Evolutionary conservation across 805 yeast species (phyloP).

Genomic region (Diddensiella caesifluorescens): DNA sequence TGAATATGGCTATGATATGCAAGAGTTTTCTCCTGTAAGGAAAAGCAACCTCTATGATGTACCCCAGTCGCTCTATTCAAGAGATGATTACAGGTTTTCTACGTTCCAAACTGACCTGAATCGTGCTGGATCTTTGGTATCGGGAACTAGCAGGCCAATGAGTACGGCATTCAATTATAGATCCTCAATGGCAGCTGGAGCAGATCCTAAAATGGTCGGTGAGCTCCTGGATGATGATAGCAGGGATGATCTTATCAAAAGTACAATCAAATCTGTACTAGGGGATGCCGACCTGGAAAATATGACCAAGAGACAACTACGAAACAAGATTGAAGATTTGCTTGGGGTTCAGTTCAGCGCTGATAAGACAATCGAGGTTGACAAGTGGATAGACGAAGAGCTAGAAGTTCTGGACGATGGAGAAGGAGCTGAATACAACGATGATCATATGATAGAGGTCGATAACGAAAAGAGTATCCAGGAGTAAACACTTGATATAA

Average conservation of each 20-base stretch:
- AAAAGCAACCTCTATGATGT: constrained; percentile 11
- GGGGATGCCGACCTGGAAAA: constrained; percentile 31
- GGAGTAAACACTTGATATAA: too few species aligned
- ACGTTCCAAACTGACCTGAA: constrained; percentile 15
- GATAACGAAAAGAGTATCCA: constrained; percentile 3
- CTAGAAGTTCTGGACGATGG: constrained; percentile 19
- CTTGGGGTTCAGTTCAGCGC: constrained; percentile 32
- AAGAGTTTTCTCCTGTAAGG: constrained; percentile 20
- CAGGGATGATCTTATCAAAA: constrained; percentile 26
- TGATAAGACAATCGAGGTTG: constrained; percentile 29
- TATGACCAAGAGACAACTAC: constrained; percentile 34
- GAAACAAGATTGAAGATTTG: constrained; percentile 34
- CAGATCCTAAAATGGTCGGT: constrained; percentile 12
- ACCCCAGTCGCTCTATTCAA: constrained; percentile 14
- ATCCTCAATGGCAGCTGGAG: constrained; percentile 14
- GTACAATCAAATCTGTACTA: constrained; percentile 31
- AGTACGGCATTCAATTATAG: constrained; percentile 3
- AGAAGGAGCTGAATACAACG: too few species aligned
- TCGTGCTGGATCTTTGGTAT: constrained; percentile 12
- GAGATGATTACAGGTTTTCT: constrained; percentile 13
- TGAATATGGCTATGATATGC: constrained; percentile 25
- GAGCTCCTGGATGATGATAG: constrained; percentile 16
- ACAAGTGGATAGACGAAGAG: constrained; percentile 33
- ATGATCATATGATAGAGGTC: background rate
- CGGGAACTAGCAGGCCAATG: constrained; percentile 12